A percentile compares a stretch with the other conserved stretches of the same genome.
These are phyloP conservation scores for Bipolaris cookei DNA, from an alignment of 2,329 filamentous ascomycete species.

Conservation along the genomic window DNA sequence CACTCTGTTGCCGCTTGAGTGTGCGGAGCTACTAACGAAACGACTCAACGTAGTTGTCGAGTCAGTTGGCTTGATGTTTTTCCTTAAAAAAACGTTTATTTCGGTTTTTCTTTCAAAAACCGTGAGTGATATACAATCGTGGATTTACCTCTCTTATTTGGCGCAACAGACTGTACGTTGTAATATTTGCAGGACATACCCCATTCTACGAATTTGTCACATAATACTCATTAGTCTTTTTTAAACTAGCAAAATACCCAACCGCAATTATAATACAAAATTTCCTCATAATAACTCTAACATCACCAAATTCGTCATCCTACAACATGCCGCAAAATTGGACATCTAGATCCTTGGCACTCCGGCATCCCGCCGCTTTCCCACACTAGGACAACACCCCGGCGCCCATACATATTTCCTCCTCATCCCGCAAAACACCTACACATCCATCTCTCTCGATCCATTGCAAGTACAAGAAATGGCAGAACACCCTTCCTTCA, in stretches of 20 bases:
- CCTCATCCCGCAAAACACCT: not conserved
- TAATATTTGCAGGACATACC: no score
- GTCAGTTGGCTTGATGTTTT: not conserved
- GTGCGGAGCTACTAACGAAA: not conserved
- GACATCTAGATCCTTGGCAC: constrained; percentile 3
- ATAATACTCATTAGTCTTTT: no score
- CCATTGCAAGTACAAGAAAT: constrained; percentile 10
- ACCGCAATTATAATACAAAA: no score
- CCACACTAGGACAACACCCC: not conserved
- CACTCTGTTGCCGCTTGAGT: constrained; percentile 7
- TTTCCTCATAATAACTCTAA: no score
- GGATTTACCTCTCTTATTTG: no score
- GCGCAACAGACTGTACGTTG: no score
- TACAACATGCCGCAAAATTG: no score
- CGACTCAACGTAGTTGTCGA: not conserved
- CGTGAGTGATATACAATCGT: no score
- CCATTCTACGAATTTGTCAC: no score
- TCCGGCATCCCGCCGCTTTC: not conserved
- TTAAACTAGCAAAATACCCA: no score
- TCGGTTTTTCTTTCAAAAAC: not conserved
- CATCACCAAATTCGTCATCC: no score
- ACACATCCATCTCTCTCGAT: not conserved
- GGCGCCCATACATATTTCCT: not conserved
- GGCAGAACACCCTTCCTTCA: constrained; percentile 42
- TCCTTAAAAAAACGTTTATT: not conserved